Conservation (phyloP, 2,329 filamentous ascomycete species). For the Ophiostoma sp. region DNA sequence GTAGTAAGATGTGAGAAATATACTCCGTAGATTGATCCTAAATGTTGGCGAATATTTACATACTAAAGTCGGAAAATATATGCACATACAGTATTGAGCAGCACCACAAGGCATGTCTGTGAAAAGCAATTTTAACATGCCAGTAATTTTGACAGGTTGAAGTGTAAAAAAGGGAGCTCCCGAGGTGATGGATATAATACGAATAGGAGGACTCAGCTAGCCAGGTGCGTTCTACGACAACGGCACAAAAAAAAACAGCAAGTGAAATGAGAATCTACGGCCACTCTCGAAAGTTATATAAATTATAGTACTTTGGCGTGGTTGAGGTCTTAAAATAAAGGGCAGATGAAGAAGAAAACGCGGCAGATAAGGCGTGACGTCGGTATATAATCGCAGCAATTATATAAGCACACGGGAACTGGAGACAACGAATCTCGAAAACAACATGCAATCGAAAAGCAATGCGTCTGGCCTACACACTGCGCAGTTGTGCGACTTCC, state of each 20-base stretch:
- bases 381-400: not conserved
- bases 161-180: constrained; percentile 6
- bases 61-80: not conserved
- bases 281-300: no score
- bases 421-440: not conserved
- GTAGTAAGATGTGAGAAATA: not conserved
- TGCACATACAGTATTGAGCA: not conserved
- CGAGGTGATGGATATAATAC: constrained; percentile 7
- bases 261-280: no score
- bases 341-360: not conserved
- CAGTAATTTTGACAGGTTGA: not conserved
- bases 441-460: constrained; percentile 6
- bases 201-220: not conserved
- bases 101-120: not conserved
- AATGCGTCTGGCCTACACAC: not conserved
- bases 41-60: not conserved
- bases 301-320: no score
- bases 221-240: not conserved
- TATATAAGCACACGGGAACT: not conserved
- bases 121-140: not conserved
- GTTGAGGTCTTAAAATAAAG: not conserved
- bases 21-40: not conserved
- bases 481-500: not conserved
- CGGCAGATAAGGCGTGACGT: not conserved
- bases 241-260: not conserved